phyloP scores from a whole-genome alignment of 495 filamentous ascomycete genomes.

The Astrothelium subdiscretum region DNA sequence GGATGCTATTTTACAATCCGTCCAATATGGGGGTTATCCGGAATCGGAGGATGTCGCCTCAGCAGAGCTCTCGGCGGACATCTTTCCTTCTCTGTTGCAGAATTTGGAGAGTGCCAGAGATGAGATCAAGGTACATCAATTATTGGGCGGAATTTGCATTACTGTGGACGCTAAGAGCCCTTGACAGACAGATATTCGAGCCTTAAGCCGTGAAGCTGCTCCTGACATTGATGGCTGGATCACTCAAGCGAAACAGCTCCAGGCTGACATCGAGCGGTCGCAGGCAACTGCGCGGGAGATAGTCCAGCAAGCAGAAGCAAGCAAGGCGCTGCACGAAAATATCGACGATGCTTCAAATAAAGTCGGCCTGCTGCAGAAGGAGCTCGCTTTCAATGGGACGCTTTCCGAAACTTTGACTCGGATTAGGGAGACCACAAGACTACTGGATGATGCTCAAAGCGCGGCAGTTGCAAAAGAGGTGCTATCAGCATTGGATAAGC shows the following conservation, averaged over 20 bases:
- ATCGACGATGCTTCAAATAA: conserved; percentile 58
- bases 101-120: conserved; percentile 53
- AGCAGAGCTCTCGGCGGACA: conserved; percentile 44
- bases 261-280: conserved; percentile 65
- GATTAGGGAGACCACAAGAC: conserved; percentile 41
- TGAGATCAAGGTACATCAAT: conserved; percentile 57
- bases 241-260: conserved; percentile 66
- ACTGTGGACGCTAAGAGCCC: background rate
- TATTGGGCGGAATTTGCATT: background rate
- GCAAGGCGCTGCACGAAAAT: conserved; percentile 43
- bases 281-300: conserved; percentile 63
- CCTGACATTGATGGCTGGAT: conserved; percentile 79
- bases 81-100: conserved; percentile 51
- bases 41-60: conserved; percentile 58
- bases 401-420: conserved; percentile 50
- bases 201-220: conserved; percentile 58
- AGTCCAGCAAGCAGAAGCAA: conserved; percentile 55
- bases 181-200: conserved; percentile 53
- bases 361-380: conserved; percentile 56
- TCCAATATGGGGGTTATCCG: conserved; percentile 60
- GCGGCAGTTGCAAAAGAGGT: conserved; percentile 22
- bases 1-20: conserved; percentile 59
- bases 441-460: conserved; percentile 26
- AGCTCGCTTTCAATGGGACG: conserved; percentile 64
- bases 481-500: conserved; percentile 24